A percentile compares a stretch with the other conserved stretches of the same genome.
Conservation (phyloP, 805 yeast genomes). For the Clavispora vitiphila region DNA sequence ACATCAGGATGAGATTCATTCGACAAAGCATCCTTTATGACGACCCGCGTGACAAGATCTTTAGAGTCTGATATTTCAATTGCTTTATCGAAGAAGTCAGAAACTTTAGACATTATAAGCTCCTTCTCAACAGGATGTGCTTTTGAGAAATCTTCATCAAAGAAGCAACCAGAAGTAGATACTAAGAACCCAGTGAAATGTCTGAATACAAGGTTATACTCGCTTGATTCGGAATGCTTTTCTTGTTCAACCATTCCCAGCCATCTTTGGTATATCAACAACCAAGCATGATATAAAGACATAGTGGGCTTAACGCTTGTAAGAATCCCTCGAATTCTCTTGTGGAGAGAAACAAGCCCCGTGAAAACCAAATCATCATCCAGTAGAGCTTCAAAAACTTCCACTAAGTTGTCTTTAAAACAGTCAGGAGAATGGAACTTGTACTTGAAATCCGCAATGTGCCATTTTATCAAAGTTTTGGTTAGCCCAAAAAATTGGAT, state of each 20-base stretch:
- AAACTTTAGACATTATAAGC: slow-evolving; percentile 33
- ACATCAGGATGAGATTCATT: slow-evolving; percentile 59
- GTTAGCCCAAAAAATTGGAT: slow-evolving; percentile 46
- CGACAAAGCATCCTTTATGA: slow-evolving; percentile 66
- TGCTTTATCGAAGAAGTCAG: slow-evolving; percentile 48
- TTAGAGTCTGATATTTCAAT: slow-evolving; percentile 44
- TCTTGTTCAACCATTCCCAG: slow-evolving; percentile 20
- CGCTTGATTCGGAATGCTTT: slow-evolving; percentile 21
- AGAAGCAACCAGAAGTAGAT: slow-evolving; percentile 61
- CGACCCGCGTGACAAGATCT: slow-evolving; percentile 57
- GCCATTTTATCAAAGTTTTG: slow-evolving; percentile 33
- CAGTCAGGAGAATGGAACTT: slow-evolving; percentile 5
- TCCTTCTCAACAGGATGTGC: slow-evolving; percentile 19
- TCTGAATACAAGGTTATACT: slow-evolving; percentile 47
- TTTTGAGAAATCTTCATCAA: slow-evolving; percentile 26
- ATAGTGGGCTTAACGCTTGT: slow-evolving; percentile 32
- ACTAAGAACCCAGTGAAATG: slow-evolving; percentile 73
- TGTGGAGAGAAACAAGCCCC: slow-evolving; percentile 71
- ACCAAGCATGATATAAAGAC: slow-evolving; percentile 37
- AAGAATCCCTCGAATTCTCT: slow-evolving; percentile 45
- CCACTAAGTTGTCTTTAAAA: slow-evolving; percentile 19
- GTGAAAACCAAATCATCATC: slow-evolving; percentile 55
- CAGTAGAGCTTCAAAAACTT: slow-evolving; percentile 22
- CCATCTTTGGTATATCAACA: slow-evolving; percentile 51
- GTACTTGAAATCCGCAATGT: slow-evolving; percentile 16